Percentiles rank a stretch among this genome's conserved stretches.
phyloP scores from a whole-genome alignment of 352 stramenopile genomes.

The Phytophthora chlamydospora region DNA sequence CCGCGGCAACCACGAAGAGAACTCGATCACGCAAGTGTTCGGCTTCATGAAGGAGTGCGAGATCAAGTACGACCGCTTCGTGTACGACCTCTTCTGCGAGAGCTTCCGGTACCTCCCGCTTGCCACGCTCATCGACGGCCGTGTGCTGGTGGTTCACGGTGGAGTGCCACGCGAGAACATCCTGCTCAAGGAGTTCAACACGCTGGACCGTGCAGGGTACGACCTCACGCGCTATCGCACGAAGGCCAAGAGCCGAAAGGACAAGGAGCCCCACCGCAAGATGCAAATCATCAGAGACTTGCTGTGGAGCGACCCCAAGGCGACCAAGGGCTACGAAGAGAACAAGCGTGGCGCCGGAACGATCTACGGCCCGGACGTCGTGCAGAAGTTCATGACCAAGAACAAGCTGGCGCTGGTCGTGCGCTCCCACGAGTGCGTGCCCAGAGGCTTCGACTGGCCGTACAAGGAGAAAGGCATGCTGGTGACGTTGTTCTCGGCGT shows the following conservation, averaged over 20 bases:
- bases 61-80: constrained; percentile 79
- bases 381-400: constrained; percentile 88
- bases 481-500: constrained; percentile 88
- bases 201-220: constrained; percentile 67
- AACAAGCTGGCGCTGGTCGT: constrained; percentile 85
- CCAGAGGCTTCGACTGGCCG: constrained; percentile 79
- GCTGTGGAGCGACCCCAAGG: constrained; percentile 84
- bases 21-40: constrained; percentile 87
- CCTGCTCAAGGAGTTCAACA: constrained; percentile 62
- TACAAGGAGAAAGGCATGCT: constrained; percentile 86
- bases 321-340: constrained; percentile 68
- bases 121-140: constrained; percentile 74
- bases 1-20: constrained; percentile 89
- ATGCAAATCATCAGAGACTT: constrained; percentile 85
- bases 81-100: constrained; percentile 87
- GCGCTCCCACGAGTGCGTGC: constrained; percentile 87
- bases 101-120: constrained; percentile 80
- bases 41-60: constrained; percentile 89
- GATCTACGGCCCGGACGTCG: constrained; percentile 74
- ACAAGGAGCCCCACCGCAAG: constrained; percentile 59
- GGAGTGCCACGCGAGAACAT: constrained; percentile 76
- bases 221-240: constrained; percentile 77
- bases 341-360: constrained; percentile 85
- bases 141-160: constrained; percentile 79
- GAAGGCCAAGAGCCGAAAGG: constrained; percentile 57